Evolutionary conservation across 768 basidiomycete genomes (phyloP), one percentile per base, ranked within the genome.

Genomic region (Rhizopogon vinicolor): DNA sequence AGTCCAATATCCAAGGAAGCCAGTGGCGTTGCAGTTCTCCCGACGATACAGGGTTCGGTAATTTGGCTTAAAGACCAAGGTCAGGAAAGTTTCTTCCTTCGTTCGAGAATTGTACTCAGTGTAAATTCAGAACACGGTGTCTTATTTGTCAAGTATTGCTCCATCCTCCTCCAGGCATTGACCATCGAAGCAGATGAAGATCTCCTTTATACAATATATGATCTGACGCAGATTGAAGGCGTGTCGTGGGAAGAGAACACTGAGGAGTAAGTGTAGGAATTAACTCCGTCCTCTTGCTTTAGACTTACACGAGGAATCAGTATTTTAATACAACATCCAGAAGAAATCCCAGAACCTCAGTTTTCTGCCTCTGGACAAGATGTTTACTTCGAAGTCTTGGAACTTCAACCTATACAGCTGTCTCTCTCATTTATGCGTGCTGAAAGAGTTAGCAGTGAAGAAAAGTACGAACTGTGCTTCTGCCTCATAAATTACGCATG

Each of bases 151-250:
- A 98, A 98, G 72, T 98, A 98, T 65, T 96, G 92, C 52, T 95
- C 95, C 2, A 82, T 98, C 51, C 74, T 99, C 13, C 75, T 99
- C 14, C 97, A 99, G 67, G 91, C 95, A 2, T 75, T 98, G 69
- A 97, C 93, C 0, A 85, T 99, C 14, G 94, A 98, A 65, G 82
- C 91, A n/a, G 97, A 99, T 66, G 97, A 99, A 72, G 97, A 98
- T 71, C 85, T 99, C 58, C 69, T 98, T 40, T 98, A 93, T 63
- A 85, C 95, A 0, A 70, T 98, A 9, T 88, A 94, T 63, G 96
- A 99, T 62, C 83, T 99, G 57, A 85, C 87, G 1, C 91, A 96
- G 64, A 86, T 98, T 65, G 85, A 89, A 62, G 94, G 91, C n/a
- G 82, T 85, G 6, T 88, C 91, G 0, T 98, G 96, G 91, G 89